A percentile compares a stretch with the other conserved stretches of the same genome.
Conservation (phyloP, 148 eudicot species). For the Camellia lanceoleosa region DNA sequence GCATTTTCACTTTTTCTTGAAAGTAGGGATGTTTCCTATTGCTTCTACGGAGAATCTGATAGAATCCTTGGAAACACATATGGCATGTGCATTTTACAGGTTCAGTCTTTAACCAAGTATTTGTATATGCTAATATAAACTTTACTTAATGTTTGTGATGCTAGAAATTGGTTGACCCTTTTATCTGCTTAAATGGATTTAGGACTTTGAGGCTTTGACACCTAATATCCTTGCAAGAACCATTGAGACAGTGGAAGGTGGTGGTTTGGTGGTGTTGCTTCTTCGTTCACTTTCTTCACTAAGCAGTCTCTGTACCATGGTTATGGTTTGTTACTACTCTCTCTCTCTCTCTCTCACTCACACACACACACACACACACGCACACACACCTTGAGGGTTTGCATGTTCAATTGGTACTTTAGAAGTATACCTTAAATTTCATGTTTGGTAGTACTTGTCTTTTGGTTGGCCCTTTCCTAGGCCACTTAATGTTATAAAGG, state of each 20-base stretch:
- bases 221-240: conserved; percentile 94
- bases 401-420: no score
- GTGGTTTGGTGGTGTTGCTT: conserved; percentile 74
- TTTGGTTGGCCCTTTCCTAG: not conserved
- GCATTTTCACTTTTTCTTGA: conserved; percentile 71
- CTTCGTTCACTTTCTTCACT: conserved; percentile 72
- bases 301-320: conserved; percentile 85
- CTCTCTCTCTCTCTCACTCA: not conserved
- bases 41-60: conserved; percentile 80
- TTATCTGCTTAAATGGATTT: not conserved
- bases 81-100: no score
- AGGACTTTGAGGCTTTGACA: conserved; percentile 96
- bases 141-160: not conserved
- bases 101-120: not conserved
- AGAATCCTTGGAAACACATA: conserved; percentile 86
- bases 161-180: not conserved
- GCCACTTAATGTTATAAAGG: not conserved
- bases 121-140: not conserved
- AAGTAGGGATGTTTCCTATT: conserved; percentile 63
- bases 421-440: not conserved
- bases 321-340: conserved; percentile 49
- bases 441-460: not conserved
- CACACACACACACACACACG: no score
- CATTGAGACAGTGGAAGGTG: conserved; percentile 95
- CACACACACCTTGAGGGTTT: conserved; percentile 1